Conservation (phyloP, 2,329 filamentous ascomycete genomes). For the Pseudogymnoascus sp. region DNA sequence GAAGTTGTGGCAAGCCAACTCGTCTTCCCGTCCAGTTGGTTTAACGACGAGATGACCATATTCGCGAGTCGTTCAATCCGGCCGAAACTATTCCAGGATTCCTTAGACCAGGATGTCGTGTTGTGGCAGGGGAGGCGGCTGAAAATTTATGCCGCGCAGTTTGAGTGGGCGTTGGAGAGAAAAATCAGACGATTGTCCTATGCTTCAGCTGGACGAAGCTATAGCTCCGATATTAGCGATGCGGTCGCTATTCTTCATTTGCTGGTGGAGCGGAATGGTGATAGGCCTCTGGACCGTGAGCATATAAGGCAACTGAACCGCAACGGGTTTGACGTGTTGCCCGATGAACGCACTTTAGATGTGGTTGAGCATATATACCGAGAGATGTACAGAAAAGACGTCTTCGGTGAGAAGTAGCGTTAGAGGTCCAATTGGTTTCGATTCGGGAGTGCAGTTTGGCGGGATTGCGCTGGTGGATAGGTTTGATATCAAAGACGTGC, state of each 20-base stretch:
- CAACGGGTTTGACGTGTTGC: background rate
- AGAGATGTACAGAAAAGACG: background rate
- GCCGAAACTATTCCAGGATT: conserved; percentile 8
- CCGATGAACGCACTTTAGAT: background rate
- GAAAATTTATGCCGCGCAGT: background rate
- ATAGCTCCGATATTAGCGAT: background rate
- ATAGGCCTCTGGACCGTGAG: background rate
- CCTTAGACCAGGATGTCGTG: conserved; percentile 11
- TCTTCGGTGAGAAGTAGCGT: background rate
- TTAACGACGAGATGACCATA: conserved; percentile 15
- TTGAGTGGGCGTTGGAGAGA: background rate
- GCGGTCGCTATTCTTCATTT: background rate
- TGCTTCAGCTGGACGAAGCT: background rate
- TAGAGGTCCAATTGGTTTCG: background rate
- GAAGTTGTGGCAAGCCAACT: background rate
- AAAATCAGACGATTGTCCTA: background rate
- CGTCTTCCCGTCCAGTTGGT: conserved; percentile 15
- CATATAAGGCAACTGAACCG: background rate
- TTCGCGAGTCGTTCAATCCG: conserved; percentile 1
- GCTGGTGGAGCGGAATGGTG: background rate
- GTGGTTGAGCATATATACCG: background rate
- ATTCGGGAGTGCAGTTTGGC: background rate
- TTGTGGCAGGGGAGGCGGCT: background rate
- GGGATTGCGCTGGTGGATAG: background rate
- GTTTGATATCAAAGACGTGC: background rate